Conservation (phyloP, 2,329 filamentous ascomycete species). For the Lomentospora prolificans region DNA sequence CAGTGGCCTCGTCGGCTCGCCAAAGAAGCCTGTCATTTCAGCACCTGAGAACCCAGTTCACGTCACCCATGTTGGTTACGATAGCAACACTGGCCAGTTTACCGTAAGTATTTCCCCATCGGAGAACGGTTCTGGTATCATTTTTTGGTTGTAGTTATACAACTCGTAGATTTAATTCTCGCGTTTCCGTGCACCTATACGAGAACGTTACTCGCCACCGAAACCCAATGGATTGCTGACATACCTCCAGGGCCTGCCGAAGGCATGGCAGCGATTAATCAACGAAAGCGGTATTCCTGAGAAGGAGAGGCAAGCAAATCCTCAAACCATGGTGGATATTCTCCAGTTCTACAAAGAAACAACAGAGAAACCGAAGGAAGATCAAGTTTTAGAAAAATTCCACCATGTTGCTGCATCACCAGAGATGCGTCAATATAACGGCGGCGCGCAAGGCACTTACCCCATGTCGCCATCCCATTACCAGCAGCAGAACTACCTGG, state of each 20-base stretch:
- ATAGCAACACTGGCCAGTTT: slow-evolving; percentile 92
- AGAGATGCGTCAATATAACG: slow-evolving; percentile 35
- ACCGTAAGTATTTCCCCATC: slow-evolving; percentile 53
- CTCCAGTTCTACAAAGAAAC: slow-evolving; percentile 97
- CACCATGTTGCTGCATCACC: slow-evolving; percentile 62
- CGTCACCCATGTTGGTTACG: slow-evolving; percentile 95
- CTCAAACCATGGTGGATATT: slow-evolving; percentile 90
- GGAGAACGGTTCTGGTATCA: too few relatives aligned
- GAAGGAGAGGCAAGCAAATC: slow-evolving; percentile 90
- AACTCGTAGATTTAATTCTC: too few relatives aligned
- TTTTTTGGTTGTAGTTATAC: too few relatives aligned
- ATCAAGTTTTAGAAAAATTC: slow-evolving; percentile 92
- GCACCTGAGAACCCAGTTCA: slow-evolving; percentile 95
- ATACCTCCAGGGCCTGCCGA: slow-evolving; percentile 68
- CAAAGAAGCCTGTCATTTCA: slow-evolving; percentile 89
- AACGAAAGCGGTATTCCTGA: slow-evolving; percentile 94
- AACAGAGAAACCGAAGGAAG: slow-evolving; percentile 67
- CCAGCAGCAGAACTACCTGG: slow-evolving; percentile 44
- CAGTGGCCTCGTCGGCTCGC: slow-evolving; percentile 73
- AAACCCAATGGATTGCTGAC: too few relatives aligned
- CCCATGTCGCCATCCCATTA: slow-evolving; percentile 36
- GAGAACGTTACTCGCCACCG: too few relatives aligned
- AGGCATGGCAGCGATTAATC: slow-evolving; percentile 94
- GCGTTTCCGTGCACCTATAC: too few relatives aligned
- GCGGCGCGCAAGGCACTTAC: slow-evolving; percentile 32